A percentile compares a stretch with the other conserved stretches of the same genome.
Conservation (phyloP, 495 filamentous ascomycete genomes). For the Penicillium chermesinum region DNA sequence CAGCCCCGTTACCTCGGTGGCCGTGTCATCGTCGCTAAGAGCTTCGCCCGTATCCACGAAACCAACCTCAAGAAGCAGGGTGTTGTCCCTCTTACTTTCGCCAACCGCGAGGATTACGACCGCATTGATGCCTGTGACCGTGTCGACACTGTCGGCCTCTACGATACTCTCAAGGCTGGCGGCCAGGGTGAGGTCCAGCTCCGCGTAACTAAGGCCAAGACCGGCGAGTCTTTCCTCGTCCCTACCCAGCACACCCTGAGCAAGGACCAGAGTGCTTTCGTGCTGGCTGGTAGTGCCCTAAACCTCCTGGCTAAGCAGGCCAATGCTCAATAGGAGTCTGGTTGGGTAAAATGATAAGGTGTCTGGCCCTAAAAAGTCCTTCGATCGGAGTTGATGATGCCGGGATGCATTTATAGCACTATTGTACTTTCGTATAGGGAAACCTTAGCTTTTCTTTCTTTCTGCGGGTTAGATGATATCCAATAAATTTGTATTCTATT, state of each 20-base stretch:
- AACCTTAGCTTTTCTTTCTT: constrained; percentile 17
- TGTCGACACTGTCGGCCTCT: constrained; percentile 74
- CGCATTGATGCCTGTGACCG: constrained; percentile 72
- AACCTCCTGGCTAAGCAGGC: constrained; percentile 70
- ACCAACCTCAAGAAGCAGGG: constrained; percentile 99
- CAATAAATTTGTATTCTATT: constrained; percentile 31
- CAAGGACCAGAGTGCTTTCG: constrained; percentile 82
- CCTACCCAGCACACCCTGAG: constrained; percentile 66
- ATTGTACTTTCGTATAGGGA: constrained; percentile 11
- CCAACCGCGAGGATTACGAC: constrained; percentile 81
- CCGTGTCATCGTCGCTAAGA: constrained; percentile 81
- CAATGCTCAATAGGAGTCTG: constrained; percentile 7
- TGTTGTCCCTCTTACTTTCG: constrained; percentile 88
- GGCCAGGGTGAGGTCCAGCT: constrained; percentile 75
- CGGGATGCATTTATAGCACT: constrained; percentile 16
- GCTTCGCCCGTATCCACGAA: constrained; percentile 95
- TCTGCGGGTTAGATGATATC: constrained; percentile 29
- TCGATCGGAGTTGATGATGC: constrained; percentile 19
- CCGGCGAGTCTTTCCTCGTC: constrained; percentile 53
- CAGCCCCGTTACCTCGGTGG: constrained; percentile 92
- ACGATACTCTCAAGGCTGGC: constrained; percentile 70
- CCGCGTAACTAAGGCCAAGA: constrained; percentile 54
- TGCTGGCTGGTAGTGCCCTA: constrained; percentile 89
- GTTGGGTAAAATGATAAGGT: not conserved
- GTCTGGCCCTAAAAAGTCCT: constrained; percentile 14